Evolutionary conservation across 495 filamentous ascomycete species (phyloP).

Genomic region (Podospora pseudocomata): DNA sequence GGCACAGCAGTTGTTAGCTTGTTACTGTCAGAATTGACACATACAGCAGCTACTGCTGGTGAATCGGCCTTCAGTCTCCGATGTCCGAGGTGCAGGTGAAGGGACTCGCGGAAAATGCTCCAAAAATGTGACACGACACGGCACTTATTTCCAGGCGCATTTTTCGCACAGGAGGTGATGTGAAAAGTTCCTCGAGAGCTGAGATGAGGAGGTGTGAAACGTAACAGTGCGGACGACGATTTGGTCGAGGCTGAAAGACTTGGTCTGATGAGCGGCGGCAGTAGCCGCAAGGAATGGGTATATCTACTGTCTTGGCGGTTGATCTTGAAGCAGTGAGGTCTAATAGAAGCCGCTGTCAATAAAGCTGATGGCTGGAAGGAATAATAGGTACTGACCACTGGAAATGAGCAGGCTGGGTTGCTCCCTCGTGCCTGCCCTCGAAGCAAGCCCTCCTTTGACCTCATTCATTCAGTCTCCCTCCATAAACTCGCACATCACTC

Average conservation of each 20-base stretch:
- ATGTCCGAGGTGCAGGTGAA: not conserved
- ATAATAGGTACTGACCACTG: not conserved
- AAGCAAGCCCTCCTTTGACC: conserved; percentile 1
- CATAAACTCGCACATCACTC: not conserved
- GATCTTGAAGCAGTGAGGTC: no score
- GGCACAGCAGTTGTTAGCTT: not conserved
- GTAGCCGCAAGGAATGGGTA: no score
- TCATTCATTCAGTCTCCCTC: not conserved
- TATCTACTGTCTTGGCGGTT: no score
- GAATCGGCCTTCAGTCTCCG: not conserved
- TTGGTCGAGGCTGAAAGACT: not conserved
- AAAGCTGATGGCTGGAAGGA: not conserved
- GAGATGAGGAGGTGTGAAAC: not conserved
- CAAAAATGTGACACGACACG: not conserved
- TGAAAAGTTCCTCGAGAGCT: not conserved
- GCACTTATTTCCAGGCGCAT: not conserved
- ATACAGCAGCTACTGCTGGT: not conserved
- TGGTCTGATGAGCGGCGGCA: no score
- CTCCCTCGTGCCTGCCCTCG: not conserved
- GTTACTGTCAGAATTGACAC: not conserved
- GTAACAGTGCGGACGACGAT: not conserved
- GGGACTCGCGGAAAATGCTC: not conserved
- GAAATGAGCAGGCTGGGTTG: not conserved
- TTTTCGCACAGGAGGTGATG: not conserved
- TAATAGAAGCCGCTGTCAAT: not conserved